A percentile compares a stretch with the other conserved stretches of the same genome.
phyloP scores from a whole-genome alignment of 129 eudicot genomes.

The Helianthus tuberosus region DNA sequence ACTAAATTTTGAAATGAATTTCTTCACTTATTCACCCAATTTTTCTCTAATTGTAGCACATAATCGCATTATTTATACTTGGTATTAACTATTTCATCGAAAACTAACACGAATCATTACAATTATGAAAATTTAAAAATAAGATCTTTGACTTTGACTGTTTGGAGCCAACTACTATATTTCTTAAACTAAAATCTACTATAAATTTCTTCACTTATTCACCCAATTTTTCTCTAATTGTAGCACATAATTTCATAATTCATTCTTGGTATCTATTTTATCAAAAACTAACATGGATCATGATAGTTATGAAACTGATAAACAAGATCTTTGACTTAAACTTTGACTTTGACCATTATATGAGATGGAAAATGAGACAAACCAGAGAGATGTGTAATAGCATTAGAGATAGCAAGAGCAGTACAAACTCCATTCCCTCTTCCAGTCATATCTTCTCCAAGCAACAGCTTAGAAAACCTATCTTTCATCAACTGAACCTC shows the following conservation, averaged over 20 bases:
- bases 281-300: not conserved
- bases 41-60: not conserved
- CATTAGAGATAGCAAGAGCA: constrained; percentile 82
- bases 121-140: not conserved
- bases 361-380: constrained; percentile 21
- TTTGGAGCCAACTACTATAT: not conserved
- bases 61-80: not conserved
- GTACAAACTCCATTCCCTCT: constrained; percentile 76
- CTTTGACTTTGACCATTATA: constrained; percentile 8
- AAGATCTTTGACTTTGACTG: not conserved
- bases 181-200: too few relatives aligned
- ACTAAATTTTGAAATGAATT: too few relatives aligned
- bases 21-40: too few relatives aligned
- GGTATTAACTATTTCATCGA: not conserved
- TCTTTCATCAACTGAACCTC: constrained; percentile 71
- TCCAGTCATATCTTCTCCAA: constrained; percentile 86
- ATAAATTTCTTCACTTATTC: too few relatives aligned
- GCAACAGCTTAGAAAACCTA: constrained; percentile 69
- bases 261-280: not conserved
- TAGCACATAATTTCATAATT: too few relatives aligned
- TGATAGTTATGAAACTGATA: not conserved
- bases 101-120: not conserved
- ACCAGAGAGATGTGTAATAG: constrained; percentile 84
- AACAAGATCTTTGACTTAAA: not conserved
- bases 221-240: too few relatives aligned